Evolutionary conservation across 192 early-diverging fungal species (phyloP).

Genomic region (Podila minutissima): DNA sequence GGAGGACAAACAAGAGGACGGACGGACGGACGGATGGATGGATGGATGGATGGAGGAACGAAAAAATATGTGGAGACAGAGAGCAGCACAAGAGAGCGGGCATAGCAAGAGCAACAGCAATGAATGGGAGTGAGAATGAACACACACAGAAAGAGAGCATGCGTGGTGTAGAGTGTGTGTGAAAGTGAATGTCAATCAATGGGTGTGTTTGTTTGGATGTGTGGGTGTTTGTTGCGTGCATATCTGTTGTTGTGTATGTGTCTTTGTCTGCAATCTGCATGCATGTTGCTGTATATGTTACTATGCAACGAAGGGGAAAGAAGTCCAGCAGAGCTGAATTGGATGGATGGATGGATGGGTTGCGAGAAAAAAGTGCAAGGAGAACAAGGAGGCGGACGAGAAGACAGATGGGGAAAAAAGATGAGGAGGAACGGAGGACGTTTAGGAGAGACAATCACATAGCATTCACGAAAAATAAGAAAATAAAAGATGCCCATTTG

Average conservation of each 20-base stretch:
- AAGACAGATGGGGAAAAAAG: not conserved
- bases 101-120: not conserved
- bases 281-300: not conserved
- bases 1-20: not conserved
- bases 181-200: too few species aligned
- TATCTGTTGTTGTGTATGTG: too few species aligned
- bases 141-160: not conserved
- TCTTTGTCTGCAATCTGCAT: not conserved
- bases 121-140: not conserved
- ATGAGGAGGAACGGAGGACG: not conserved
- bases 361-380: not conserved
- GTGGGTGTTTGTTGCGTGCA: not conserved
- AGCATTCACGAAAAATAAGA: too few species aligned
- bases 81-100: not conserved
- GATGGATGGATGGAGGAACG: not conserved
- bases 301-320: constrained; percentile 4
- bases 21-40: not conserved
- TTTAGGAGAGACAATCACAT: too few species aligned
- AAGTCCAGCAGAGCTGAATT: not conserved
- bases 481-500: too few species aligned
- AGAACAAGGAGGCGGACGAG: not conserved
- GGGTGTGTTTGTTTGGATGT: not conserved
- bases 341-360: not conserved
- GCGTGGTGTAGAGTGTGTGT: too few species aligned
- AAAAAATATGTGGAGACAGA: not conserved